phyloP scores from a whole-genome alignment of 805 yeast species.

The Wickerhamomyces sydowiorum region DNA sequence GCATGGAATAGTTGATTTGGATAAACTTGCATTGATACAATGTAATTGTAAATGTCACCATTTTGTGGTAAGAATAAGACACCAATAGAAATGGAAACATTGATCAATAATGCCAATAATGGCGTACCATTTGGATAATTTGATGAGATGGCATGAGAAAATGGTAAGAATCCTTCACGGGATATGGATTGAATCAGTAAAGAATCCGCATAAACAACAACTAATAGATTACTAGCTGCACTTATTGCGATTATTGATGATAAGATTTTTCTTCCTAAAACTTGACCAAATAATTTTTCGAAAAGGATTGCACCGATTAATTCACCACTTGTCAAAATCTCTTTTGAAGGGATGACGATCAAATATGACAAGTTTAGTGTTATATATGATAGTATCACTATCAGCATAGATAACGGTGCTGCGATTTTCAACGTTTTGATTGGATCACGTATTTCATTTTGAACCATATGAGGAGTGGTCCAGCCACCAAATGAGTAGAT shows the following conservation, averaged over 20 bases:
- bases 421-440: constrained; percentile 47
- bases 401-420: constrained; percentile 45
- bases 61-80: constrained; percentile 24
- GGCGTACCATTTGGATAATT: constrained; percentile 55
- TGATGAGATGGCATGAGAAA: constrained; percentile 42
- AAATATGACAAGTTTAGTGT: constrained; percentile 48
- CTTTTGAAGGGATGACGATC: constrained; percentile 43
- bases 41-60: constrained; percentile 31
- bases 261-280: constrained; percentile 42
- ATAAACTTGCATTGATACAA: constrained; percentile 38
- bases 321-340: constrained; percentile 46
- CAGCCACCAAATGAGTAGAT: constrained; percentile 55
- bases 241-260: constrained; percentile 52
- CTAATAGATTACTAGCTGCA: constrained; percentile 53
- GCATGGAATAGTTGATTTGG: constrained; percentile 43
- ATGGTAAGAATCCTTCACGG: constrained; percentile 54
- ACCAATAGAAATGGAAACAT: constrained; percentile 27
- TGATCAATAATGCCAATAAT: constrained; percentile 36
- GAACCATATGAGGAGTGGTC: constrained; percentile 51
- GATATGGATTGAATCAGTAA: constrained; percentile 55
- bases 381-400: constrained; percentile 42
- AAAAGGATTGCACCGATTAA: constrained; percentile 50
- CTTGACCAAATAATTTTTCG: constrained; percentile 44
- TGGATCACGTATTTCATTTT: constrained; percentile 55
- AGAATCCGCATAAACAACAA: constrained; percentile 50